phyloP scores from a whole-genome alignment of 352 stramenopile species.

The Globisporangium iwayamae region DNA sequence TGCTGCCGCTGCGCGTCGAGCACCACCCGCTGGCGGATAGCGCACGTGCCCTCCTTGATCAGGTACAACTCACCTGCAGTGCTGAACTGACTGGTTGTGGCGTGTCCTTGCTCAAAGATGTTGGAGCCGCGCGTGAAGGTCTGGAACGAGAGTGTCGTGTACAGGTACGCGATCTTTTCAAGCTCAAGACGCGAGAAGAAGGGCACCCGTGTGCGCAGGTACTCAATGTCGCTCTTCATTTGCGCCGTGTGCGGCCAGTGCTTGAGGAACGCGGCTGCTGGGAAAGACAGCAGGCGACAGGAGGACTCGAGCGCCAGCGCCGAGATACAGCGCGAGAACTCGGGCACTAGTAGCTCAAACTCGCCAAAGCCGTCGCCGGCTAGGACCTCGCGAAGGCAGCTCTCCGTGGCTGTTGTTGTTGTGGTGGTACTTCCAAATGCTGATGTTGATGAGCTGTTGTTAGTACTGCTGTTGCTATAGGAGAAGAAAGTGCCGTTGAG shows the following conservation, averaged over 20 bases:
- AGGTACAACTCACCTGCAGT: constrained; percentile 30
- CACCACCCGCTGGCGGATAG: constrained; percentile 34
- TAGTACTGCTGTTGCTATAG: neutral
- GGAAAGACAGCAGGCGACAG: constrained; percentile 54
- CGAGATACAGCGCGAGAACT: constrained; percentile 28
- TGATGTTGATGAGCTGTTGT: neutral
- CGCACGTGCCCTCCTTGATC: constrained; percentile 50
- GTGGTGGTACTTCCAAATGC: neutral
- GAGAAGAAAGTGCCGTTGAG: constrained; percentile 18
- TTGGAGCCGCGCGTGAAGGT: constrained; percentile 38
- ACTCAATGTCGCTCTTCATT: constrained; percentile 41
- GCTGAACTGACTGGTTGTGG: neutral
- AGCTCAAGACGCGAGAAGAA: constrained; percentile 47
- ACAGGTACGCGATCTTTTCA: constrained; percentile 56
- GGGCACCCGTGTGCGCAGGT: constrained; percentile 34
- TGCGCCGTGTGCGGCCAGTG: constrained; percentile 35
- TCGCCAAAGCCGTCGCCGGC: constrained; percentile 53
- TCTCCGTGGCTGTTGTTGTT: constrained; percentile 6
- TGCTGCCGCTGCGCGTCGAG: neutral
- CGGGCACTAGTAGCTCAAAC: constrained; percentile 53
- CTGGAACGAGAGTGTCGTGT: constrained; percentile 47
- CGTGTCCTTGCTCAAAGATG: constrained; percentile 29
- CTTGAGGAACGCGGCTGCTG: constrained; percentile 36
- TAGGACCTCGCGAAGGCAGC: constrained; percentile 36
- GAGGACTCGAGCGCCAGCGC: constrained; percentile 44